Evolutionary conservation across 2,329 filamentous ascomycete species (phyloP).

Genomic region (Curvularia sp.): DNA sequence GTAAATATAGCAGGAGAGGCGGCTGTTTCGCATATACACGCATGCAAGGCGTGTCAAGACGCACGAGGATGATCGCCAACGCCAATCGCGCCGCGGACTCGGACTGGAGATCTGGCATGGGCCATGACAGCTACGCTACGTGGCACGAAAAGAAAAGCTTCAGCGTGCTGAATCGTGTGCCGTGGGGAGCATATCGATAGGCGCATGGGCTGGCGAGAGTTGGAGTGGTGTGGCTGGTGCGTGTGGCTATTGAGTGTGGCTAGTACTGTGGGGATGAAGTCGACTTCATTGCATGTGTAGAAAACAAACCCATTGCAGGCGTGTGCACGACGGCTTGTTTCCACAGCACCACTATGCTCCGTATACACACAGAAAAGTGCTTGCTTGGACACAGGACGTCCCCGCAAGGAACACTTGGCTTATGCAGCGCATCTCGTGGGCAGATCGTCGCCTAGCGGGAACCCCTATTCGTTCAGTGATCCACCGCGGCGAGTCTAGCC

Average conservation of each 20-base stretch:
- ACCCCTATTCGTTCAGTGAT: conserved; percentile 12
- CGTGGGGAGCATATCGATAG: conserved; percentile 14
- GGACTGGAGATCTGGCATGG: neutral
- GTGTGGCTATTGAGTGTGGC: neutral
- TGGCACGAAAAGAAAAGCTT: neutral
- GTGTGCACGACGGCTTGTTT: no score
- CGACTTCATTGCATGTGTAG: no score
- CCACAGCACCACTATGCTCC: no score
- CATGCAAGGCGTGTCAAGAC: neutral
- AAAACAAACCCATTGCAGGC: neutral
- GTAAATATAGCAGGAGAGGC: neutral
- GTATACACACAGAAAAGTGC: neutral
- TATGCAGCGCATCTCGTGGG: conserved; percentile 18
- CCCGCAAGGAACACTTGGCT: conserved; percentile 7
- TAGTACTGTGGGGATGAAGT: neutral
- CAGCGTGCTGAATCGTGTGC: conserved; percentile 1
- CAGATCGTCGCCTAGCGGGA: conserved; percentile 20
- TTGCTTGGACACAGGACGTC: neutral
- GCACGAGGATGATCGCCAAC: neutral
- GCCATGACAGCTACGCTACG: neutral
- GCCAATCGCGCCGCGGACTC: neutral
- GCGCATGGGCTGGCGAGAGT: conserved; percentile 6
- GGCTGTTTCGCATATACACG: neutral
- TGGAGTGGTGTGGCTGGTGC: neutral
- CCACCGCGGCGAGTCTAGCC: neutral